Percentiles rank a stretch among this genome's conserved stretches.
These are phyloP conservation scores for Lentinula lateritia DNA, from an alignment of 768 basidiomycete species.

Conservation along the genomic window DNA sequence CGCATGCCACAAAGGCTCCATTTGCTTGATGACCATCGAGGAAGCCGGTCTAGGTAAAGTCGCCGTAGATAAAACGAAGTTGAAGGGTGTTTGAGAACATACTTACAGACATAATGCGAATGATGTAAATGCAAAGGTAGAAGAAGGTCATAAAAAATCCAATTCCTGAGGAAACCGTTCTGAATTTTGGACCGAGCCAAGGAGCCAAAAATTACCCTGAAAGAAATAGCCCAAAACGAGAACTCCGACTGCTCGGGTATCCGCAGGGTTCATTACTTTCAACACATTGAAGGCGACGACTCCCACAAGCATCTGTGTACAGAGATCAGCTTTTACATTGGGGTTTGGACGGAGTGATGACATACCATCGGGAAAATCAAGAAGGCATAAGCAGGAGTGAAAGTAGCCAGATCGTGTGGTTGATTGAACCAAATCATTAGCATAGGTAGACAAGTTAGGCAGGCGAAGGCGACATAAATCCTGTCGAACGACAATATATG, in stretches of 20 bases:
- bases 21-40: conserved; percentile 43
- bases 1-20: conserved; percentile 42
- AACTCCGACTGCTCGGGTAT: conserved; percentile 33
- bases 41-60: conserved; percentile 33
- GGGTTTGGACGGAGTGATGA: neutral
- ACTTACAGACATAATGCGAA: conserved; percentile 37
- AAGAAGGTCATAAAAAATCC: conserved; percentile 47
- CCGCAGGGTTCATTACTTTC: conserved; percentile 27
- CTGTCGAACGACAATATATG: conserved; percentile 15
- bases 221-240: conserved; percentile 41
- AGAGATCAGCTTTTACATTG: neutral
- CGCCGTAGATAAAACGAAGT: neutral
- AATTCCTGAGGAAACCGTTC: conserved; percentile 20
- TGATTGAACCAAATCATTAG: conserved; percentile 45
- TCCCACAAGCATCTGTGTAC: conserved; percentile 38
- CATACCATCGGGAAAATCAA: conserved; percentile 31
- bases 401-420: conserved; percentile 36
- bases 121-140: conserved; percentile 45
- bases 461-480: conserved; percentile 34
- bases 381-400: conserved; percentile 31
- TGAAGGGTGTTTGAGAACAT: neutral
- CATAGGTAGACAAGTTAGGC: conserved; percentile 39
- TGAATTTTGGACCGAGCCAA: neutral
- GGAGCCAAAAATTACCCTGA: conserved; percentile 25
- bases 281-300: conserved; percentile 41